Percentiles rank a stretch among this genome's conserved stretches.
These are phyloP conservation scores for Fragaria iinumae DNA, from an alignment of 306 rosid genomes.

Conservation along the genomic window DNA sequence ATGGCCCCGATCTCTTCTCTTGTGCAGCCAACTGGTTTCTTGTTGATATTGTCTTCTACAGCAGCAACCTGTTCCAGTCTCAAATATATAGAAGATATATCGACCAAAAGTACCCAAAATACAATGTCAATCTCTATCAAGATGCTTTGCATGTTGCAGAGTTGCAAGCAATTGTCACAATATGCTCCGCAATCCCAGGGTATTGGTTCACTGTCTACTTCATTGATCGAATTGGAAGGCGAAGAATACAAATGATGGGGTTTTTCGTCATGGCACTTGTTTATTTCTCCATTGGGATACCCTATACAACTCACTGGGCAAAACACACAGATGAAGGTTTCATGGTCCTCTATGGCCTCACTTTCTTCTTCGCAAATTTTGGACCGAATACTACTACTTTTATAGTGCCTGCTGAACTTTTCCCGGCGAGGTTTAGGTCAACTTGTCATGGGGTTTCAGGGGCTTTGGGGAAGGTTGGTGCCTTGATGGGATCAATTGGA, in stretches of 20 bases:
- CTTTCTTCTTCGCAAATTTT: constrained; percentile 77
- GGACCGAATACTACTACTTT: constrained; percentile 96
- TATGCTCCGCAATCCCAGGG: constrained; percentile 69
- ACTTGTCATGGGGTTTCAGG: constrained; percentile 86
- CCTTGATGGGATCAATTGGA: constrained; percentile 68
- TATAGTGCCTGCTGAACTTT: constrained; percentile 72
- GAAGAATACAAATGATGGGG: constrained; percentile 61
- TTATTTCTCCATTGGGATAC: constrained; percentile 51
- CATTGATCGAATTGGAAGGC: constrained; percentile 70
- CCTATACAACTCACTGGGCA: constrained; percentile 48
- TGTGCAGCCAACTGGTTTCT: constrained; percentile 62
- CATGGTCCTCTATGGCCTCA: constrained; percentile 57
- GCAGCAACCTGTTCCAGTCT: constrained; percentile 67
- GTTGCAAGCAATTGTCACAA: constrained; percentile 58
- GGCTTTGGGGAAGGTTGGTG: constrained; percentile 66
- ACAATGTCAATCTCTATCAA: not conserved
- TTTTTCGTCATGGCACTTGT: constrained; percentile 55
- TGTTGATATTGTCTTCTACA: constrained; percentile 67
- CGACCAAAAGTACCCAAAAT: fast-evolving
- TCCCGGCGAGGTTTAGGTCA: constrained; percentile 73
- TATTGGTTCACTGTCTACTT: constrained; percentile 65
- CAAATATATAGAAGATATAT: constrained; percentile 37
- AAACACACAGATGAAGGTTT: not conserved
- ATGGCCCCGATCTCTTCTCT: constrained; percentile 64
- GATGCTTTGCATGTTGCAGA: constrained; percentile 42